Percentiles rank a stretch among this genome's conserved stretches.
Conservation (phyloP, 208 protist species). For the Acanthamoeba healyi region DNA sequence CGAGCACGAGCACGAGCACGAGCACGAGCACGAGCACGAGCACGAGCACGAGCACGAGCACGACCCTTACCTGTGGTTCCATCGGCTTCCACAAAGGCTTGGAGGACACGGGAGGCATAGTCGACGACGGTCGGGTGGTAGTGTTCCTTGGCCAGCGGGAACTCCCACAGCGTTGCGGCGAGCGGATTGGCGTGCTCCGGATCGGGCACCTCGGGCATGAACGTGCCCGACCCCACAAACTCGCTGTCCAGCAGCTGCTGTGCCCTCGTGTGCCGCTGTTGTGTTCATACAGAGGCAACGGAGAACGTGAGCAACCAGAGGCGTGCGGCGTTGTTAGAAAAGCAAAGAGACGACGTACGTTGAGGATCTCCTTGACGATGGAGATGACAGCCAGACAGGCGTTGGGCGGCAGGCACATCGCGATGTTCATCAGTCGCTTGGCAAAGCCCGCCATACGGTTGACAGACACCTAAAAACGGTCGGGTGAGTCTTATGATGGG, state of each 20-base stretch:
- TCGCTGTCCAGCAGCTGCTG: slow-evolving; percentile 81
- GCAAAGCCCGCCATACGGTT: slow-evolving; percentile 81
- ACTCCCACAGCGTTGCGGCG: slow-evolving; percentile 81
- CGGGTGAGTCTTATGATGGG: neutral
- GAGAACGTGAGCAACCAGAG: neutral
- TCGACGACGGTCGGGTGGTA: slow-evolving; percentile 74
- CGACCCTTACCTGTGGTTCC: slow-evolving; percentile 58
- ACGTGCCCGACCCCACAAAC: slow-evolving; percentile 75
- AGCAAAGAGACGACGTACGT: neutral
- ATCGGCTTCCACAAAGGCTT: slow-evolving; percentile 68
- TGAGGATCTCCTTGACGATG: slow-evolving; percentile 59
- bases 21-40: too few relatives aligned
- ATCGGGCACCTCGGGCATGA: slow-evolving; percentile 74
- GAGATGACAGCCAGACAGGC: slow-evolving; percentile 68
- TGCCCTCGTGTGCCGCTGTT: slow-evolving; percentile 50
- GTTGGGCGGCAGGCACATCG: slow-evolving; percentile 64
- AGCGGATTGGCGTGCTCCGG: slow-evolving; percentile 84
- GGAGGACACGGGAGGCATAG: neutral
- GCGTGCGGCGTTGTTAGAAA: neutral
- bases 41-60: too few relatives aligned
- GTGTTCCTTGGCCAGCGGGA: slow-evolving; percentile 33
- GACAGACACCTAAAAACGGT: slow-evolving; percentile 57
- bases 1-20: too few relatives aligned
- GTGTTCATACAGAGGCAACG: too few relatives aligned
- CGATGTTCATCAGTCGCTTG: slow-evolving; percentile 78